These are phyloP conservation scores for Prinsepia uniflora DNA, from an alignment of 306 rosid species.

Conservation along the genomic window DNA sequence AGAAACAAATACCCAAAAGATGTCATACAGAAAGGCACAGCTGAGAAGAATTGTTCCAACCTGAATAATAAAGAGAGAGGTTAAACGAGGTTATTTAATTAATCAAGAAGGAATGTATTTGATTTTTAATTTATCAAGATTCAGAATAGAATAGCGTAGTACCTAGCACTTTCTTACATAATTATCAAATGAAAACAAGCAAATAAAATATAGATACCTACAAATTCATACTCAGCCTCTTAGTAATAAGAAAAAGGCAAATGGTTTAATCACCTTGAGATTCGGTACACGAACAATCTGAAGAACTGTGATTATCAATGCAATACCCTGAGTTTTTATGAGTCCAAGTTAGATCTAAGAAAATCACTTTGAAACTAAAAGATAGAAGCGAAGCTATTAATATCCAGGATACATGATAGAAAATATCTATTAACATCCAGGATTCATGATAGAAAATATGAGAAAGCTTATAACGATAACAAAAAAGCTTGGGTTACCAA, in stretches of 20 bases:
- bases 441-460: not conserved
- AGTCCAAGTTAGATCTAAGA: conserved; percentile 16
- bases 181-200: not conserved
- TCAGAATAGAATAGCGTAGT: not conserved
- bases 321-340: conserved; percentile 57
- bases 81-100: not conserved
- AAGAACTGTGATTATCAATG: conserved; percentile 93
- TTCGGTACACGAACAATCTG: conserved; percentile 94
- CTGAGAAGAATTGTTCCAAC: conserved; percentile 98
- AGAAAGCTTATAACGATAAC: not conserved
- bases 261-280: conserved; percentile 70
- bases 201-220: not conserved
- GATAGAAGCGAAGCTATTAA: not conserved
- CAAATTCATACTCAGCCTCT: not conserved
- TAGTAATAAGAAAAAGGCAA: conserved; percentile 9
- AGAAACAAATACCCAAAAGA: conserved; percentile 96
- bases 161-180: not conserved
- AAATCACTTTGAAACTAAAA: not conserved
- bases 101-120: not conserved
- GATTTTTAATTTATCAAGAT: too few species aligned
- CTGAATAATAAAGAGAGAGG: conserved; percentile 39
- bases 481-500: too few species aligned
- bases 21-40: conserved; percentile 91
- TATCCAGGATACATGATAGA: not conserved
- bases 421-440: not conserved